Percentiles rank a stretch among this genome's conserved stretches.
These are phyloP conservation scores for Aurifilum marmelostoma DNA, from an alignment of 2,329 filamentous ascomycete genomes.

Conservation along the genomic window DNA sequence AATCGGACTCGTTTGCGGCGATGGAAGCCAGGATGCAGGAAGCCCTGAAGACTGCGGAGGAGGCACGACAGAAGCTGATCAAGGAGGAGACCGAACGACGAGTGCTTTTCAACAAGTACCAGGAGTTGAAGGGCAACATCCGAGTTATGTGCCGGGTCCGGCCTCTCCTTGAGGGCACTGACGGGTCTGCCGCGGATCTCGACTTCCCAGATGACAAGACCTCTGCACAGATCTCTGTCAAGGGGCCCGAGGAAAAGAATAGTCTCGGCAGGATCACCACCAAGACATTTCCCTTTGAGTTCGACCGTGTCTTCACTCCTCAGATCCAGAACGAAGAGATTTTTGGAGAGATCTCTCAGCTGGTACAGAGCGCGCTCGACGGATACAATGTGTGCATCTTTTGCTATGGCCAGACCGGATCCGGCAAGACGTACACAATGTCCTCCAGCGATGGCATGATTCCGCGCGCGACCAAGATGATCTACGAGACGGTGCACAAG, in stretches of 20 bases:
- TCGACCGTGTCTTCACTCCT: slow-evolving; percentile 90
- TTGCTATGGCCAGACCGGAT: slow-evolving; percentile 96
- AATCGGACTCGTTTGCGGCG: slow-evolving; percentile 81
- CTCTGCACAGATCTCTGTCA: slow-evolving; percentile 81
- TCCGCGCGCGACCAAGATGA: slow-evolving; percentile 87
- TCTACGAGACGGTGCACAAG: slow-evolving; percentile 83
- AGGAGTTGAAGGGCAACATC: slow-evolving; percentile 97
- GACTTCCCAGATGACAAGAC: slow-evolving; percentile 82
- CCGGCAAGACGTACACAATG: slow-evolving; percentile 97
- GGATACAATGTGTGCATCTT: slow-evolving; percentile 99
- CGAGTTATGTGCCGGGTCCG: slow-evolving; percentile 96
- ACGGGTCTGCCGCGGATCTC: slow-evolving; percentile 73
- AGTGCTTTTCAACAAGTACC: slow-evolving; percentile 95
- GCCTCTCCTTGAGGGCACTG: slow-evolving; percentile 63
- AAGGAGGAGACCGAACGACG: slow-evolving; percentile 89
- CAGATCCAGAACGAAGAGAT: slow-evolving; percentile 78
- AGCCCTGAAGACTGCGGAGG: slow-evolving; percentile 69
- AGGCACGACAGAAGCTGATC: slow-evolving; percentile 79
- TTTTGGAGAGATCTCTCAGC: slow-evolving; percentile 94
- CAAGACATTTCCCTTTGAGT: slow-evolving; percentile 84
- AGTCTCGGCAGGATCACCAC: slow-evolving; percentile 75
- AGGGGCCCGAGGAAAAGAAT: slow-evolving; percentile 81
- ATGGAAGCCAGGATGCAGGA: slow-evolving; percentile 82
- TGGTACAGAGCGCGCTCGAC: slow-evolving; percentile 94
- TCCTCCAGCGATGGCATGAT: slow-evolving; percentile 92